These are phyloP conservation scores for Caloboletus inedulis DNA, from an alignment of 1,284 basidiomycete genomes.

Conservation along the genomic window DNA sequence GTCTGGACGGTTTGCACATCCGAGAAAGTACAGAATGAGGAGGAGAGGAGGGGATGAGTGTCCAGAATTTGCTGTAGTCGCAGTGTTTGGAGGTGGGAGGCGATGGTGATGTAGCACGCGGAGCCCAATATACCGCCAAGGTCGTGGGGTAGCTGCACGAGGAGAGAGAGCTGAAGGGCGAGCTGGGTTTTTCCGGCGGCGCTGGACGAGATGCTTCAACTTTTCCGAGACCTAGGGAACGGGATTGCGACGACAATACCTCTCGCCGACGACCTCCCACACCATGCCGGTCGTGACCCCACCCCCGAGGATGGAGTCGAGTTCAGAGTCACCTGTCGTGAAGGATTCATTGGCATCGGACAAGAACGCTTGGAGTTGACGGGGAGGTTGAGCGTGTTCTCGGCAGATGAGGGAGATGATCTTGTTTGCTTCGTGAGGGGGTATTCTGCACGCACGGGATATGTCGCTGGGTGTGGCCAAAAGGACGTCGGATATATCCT, in stretches of 20 bases:
- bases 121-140: slow-evolving; percentile 56
- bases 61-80: slow-evolving; percentile 59
- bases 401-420: slow-evolving; percentile 49
- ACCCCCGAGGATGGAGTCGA: slow-evolving; percentile 70
- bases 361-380: slow-evolving; percentile 38
- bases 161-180: slow-evolving; percentile 73
- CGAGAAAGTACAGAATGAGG: slow-evolving; percentile 50
- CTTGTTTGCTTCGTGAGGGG: slow-evolving; percentile 44
- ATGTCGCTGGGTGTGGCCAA: slow-evolving; percentile 48
- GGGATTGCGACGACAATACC: slow-evolving; percentile 42
- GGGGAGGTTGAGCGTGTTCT: slow-evolving; percentile 35
- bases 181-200: slow-evolving; percentile 88
- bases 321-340: slow-evolving; percentile 64
- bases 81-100: slow-evolving; percentile 65
- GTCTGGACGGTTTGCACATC: slow-evolving; percentile 66
- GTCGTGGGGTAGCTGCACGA: slow-evolving; percentile 62
- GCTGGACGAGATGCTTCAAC: slow-evolving; percentile 40
- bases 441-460: slow-evolving; percentile 50
- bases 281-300: slow-evolving; percentile 74
- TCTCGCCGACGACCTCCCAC: slow-evolving; percentile 86
- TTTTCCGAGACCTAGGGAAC: not conserved
- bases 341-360: slow-evolving; percentile 42
- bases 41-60: slow-evolving; percentile 47
- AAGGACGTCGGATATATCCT: slow-evolving; percentile 49
- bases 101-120: slow-evolving; percentile 74